Evolutionary conservation across 441 rosid species (phyloP).

Genomic region (Aquilaria agallochum): DNA sequence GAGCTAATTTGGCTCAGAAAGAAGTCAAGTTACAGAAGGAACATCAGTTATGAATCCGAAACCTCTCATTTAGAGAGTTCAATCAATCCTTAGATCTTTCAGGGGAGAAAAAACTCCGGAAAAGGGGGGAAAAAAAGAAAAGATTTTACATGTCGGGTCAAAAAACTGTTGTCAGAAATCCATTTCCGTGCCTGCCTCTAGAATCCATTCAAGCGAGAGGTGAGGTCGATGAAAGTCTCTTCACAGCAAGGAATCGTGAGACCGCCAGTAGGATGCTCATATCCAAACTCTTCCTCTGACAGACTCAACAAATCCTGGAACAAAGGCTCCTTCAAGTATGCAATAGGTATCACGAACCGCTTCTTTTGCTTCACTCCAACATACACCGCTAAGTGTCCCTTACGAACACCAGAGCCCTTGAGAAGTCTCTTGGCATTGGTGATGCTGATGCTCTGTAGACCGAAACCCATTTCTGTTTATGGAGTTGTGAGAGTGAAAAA

Average conservation of each 20-base stretch:
- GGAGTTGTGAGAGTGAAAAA: background rate
- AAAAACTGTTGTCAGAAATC: no score
- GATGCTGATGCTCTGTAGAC: conserved; percentile 6
- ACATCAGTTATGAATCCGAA: no score
- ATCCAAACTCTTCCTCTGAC: conserved; percentile 48
- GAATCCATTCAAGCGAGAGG: conserved; percentile 21
- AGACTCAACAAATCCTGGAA: conserved; percentile 29
- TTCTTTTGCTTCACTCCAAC: conserved; percentile 44
- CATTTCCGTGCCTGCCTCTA: no score
- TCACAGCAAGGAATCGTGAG: conserved; percentile 56
- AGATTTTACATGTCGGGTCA: no score
- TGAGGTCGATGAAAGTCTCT: conserved; percentile 41
- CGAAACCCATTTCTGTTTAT: conserved; percentile 10
- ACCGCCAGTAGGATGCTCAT: conserved; percentile 56
- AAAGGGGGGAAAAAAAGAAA: no score
- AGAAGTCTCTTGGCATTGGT: conserved; percentile 20
- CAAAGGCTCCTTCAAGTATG: conserved; percentile 33
- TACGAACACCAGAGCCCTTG: conserved; percentile 21
- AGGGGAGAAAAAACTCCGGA: no score
- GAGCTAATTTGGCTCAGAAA: no score
- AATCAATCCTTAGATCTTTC: no score
- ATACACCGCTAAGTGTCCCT: conserved; percentile 41
- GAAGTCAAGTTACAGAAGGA: no score
- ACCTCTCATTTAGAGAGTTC: no score
- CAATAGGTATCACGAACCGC: conserved; percentile 27